Evolutionary conservation across 805 yeast genomes (phyloP), one percentile per base, ranked within the genome.

Genomic region (Sporopachydermia lactativora): DNA sequence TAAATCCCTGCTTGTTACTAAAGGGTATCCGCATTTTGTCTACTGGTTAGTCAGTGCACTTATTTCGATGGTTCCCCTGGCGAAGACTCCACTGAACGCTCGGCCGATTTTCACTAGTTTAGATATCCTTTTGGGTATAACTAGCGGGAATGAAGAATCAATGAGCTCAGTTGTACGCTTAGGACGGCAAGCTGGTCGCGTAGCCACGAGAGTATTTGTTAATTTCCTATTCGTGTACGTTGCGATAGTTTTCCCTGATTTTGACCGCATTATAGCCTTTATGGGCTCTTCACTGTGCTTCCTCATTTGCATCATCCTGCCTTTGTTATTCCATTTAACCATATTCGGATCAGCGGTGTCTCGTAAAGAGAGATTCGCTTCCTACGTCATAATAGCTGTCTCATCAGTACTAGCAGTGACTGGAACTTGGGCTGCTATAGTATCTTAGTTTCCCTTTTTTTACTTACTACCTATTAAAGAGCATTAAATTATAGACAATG

Each of bases 251-350:
- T 69, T 83, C 53, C 89, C 92, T 3, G 80, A 76, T 41, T 86
- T 86, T 54, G 96, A 85, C 52, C 73, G 73, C 49, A 68, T 86
- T 40, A 78, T 86, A 58, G 83, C 94, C 4, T 71, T 86, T 37
- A 58, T 84, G 48, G 96, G 96, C 4, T 73, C 89, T 3, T 76
- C 84, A 1, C 66, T 86, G 40, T 83, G 95, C 49, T 81, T 83
- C 56, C 64, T 77, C 2, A 74, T 85, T 28, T 86, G 96, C 56
- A 63, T 85, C 41, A 77, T 84, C 15, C 65, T 85, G 17, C 96
- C 96, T 2, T 63, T 83, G 16, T 52, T 70, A 6, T 86, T 85
- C 55, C 84, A 86, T 58, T 53, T 80, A 44, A 66, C 60, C 46
- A 64, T 79, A 34, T 79, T 77, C 52, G 56, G 55, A 3, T 51